These are phyloP conservation scores for Lupinus albus DNA, from an alignment of 306 rosid species.

Conservation along the genomic window DNA sequence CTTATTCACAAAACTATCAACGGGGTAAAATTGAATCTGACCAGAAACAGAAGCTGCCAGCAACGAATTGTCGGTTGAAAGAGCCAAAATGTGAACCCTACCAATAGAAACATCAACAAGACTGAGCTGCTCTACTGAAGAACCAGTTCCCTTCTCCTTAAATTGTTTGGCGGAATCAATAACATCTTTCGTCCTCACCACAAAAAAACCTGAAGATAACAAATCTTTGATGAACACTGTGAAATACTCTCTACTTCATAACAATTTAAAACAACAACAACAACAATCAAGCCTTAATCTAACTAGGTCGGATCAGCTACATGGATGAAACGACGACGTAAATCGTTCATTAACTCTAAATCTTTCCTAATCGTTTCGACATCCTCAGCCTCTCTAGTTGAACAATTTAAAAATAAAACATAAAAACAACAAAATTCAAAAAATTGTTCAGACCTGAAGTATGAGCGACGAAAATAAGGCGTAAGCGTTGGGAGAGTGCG, in stretches of 20 bases:
- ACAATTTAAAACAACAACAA: background rate
- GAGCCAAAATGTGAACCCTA: conserved; percentile 61
- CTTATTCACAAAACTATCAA: conserved; percentile 55
- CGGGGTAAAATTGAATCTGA: conserved; percentile 55
- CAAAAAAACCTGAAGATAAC: conserved; percentile 63
- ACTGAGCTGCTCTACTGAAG: conserved; percentile 62
- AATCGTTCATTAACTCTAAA: too few relatives aligned
- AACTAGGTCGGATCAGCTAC: too few relatives aligned
- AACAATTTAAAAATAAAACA: too few relatives aligned
- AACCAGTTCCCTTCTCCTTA: conserved; percentile 57
- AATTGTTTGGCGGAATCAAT: conserved; percentile 61
- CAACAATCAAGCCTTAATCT: too few relatives aligned
- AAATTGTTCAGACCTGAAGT: conserved; percentile 46
- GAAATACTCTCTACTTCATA: background rate
- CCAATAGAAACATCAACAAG: conserved; percentile 65
- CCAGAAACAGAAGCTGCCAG: conserved; percentile 62
- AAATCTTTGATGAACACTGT: background rate
- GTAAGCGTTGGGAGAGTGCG: conserved; percentile 67
- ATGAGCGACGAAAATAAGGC: conserved; percentile 70
- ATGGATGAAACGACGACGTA: too few relatives aligned
- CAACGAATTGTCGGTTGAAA: conserved; percentile 62
- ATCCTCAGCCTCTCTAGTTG: too few relatives aligned
- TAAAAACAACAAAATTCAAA: too few relatives aligned
- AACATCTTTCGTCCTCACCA: conserved; percentile 67
- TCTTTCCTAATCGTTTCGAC: too few relatives aligned